Conservation (phyloP, 2,329 filamentous ascomycete genomes). For the Blastomyces parvus region DNA sequence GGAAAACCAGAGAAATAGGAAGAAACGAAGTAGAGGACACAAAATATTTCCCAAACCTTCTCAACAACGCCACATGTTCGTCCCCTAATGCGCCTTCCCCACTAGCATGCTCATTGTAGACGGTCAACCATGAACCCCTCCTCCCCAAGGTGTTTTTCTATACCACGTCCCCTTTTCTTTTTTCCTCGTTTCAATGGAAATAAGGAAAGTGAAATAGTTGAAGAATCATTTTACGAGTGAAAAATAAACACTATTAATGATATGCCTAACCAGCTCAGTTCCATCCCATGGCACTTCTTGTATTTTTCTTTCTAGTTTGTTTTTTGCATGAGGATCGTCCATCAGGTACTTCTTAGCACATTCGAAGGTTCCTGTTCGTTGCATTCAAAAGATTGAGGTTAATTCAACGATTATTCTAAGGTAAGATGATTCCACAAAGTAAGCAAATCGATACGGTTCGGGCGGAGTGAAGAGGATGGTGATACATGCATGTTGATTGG, state of each 20-base stretch:
- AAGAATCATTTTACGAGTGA: neutral
- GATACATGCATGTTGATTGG: neutral
- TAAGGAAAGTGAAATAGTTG: slow-evolving; percentile 1
- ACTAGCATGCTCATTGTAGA: neutral
- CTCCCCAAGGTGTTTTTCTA: neutral
- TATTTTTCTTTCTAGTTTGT: neutral
- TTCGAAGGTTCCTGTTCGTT: neutral
- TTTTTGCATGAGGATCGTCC: neutral
- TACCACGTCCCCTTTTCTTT: neutral
- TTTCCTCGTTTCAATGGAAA: neutral
- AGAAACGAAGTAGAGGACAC: slow-evolving; percentile 2
- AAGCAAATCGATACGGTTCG: neutral
- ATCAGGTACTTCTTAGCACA: neutral
- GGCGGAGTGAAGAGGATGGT: neutral
- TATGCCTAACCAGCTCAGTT: neutral
- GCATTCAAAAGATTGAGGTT: neutral
- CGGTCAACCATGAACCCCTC: neutral
- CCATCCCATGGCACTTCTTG: neutral
- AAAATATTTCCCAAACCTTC: neutral
- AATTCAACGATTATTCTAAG: neutral
- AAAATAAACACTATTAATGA: neutral
- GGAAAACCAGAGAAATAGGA: slow-evolving; percentile 22
- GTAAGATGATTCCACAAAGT: neutral
- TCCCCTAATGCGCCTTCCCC: neutral
- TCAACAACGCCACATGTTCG: neutral